These are phyloP conservation scores for Chlorophyllum brunneum DNA, from an alignment of 768 basidiomycete species.

Conservation along the genomic window DNA sequence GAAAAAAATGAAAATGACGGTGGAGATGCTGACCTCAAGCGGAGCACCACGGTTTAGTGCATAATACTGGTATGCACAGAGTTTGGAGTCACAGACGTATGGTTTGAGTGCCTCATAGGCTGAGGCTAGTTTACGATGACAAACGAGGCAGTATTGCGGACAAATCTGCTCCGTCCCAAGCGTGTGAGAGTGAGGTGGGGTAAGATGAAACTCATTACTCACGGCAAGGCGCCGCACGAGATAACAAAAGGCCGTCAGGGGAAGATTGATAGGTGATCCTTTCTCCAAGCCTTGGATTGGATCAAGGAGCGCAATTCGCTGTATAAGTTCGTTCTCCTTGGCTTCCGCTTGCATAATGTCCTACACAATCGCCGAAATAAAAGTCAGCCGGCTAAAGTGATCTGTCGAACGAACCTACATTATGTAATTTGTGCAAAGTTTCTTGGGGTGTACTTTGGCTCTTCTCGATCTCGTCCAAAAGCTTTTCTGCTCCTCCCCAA, in stretches of 20 bases:
- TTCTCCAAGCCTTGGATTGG: constrained; percentile 36
- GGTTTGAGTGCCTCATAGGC: constrained; percentile 64
- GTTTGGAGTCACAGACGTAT: constrained; percentile 62
- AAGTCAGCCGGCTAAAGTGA: not conserved
- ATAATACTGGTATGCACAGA: constrained; percentile 72
- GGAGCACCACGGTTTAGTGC: constrained; percentile 61
- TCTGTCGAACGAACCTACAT: constrained; percentile 23
- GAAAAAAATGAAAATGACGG: constrained; percentile 1
- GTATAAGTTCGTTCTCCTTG: constrained; percentile 34
- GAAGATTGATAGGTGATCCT: constrained; percentile 47
- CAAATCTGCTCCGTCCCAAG: constrained; percentile 44
- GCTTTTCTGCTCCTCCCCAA: constrained; percentile 67
- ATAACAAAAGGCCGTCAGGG: constrained; percentile 61
- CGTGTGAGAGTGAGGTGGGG: not conserved
- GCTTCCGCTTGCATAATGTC: constrained; percentile 37
- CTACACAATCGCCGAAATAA: constrained; percentile 22
- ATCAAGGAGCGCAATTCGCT: constrained; percentile 51
- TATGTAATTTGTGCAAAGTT: constrained; percentile 28
- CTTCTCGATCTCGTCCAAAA: constrained; percentile 43
- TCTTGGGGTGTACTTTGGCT: constrained; percentile 37
- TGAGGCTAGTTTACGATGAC: constrained; percentile 52
- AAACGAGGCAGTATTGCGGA: constrained; percentile 70
- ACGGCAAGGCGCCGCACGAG: constrained; percentile 62
- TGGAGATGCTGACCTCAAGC: constrained; percentile 45
- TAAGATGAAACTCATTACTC: constrained; percentile 18